A percentile compares a stretch with the other conserved stretches of the same genome.
Evolutionary conservation across 176 grass and related monocot species (phyloP).

Genomic region (Canna indica): DNA sequence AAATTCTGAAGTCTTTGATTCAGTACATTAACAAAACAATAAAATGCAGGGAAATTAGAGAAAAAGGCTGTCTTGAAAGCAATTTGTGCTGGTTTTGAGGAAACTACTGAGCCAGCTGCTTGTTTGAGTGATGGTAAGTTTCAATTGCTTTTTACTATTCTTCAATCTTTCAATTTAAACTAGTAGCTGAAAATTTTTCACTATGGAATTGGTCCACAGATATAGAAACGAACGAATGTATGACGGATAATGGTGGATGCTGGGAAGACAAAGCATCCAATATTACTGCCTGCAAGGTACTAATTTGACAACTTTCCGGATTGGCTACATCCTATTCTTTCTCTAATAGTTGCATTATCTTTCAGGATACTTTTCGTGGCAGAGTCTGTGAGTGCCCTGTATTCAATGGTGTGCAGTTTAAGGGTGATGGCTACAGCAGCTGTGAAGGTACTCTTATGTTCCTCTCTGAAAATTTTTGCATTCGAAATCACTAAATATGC

Average conservation of each 20-base stretch:
- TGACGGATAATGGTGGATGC: slow-evolving; percentile 13
- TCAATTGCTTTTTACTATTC: slow-evolving; percentile 7
- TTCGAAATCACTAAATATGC: neutral
- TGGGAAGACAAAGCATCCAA: slow-evolving; percentile 19
- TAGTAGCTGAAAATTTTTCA: neutral
- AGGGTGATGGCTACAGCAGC: slow-evolving; percentile 13
- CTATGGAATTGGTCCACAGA: slow-evolving; percentile 8
- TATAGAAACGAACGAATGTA: slow-evolving; percentile 17
- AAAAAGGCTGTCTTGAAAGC: slow-evolving; percentile 96
- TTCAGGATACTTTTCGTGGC: slow-evolving; percentile 16
- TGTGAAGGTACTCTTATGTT: slow-evolving; percentile 4
- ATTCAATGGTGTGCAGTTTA: slow-evolving; percentile 13
- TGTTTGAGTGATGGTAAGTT: slow-evolving; percentile 77
- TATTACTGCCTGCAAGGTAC: slow-evolving; percentile 15
- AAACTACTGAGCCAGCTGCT: slow-evolving; percentile 97
- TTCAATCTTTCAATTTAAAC: neutral
- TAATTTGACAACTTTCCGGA: neutral
- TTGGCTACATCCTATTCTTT: neutral
- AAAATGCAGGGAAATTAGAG: slow-evolving; percentile 60
- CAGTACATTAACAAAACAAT: neutral
- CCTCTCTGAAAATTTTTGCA: neutral
- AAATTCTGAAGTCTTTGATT: neutral
- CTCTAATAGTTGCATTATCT: neutral
- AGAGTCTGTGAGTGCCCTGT: slow-evolving; percentile 16
- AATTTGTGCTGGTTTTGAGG: slow-evolving; percentile 94